Evolutionary conservation across 306 rosid genomes (phyloP), one percentile per base, ranked within the genome.

Genomic region (Gastrolobium bilobum): DNA sequence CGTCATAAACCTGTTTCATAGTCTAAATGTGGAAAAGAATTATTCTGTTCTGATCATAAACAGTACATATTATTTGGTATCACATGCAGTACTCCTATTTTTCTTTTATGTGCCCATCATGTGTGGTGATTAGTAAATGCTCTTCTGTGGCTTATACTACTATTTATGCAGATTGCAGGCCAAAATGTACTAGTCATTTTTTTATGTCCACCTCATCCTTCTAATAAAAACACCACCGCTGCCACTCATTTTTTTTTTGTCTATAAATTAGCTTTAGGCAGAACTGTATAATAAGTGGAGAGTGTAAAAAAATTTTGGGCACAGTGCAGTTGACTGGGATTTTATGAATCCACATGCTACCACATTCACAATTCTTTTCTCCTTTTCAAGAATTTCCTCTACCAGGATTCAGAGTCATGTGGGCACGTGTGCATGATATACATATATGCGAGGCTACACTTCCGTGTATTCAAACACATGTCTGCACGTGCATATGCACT

Each of bases 401-500:
- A 54, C 61, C 75, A 82, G 79, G 57, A 82, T 87, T 85, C 86
- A 73, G 88, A 72, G 8, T 63, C 95, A 86, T 62, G 96, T 90
- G 90, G 37, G 75, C 94, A 94, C 92, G 93, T 91, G 97, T 90
- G 90, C 87, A 61, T 83, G 75, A 31, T 79, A 43, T 79, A 52
- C 61, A 62, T 79, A 54, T 81, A 61, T 80, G 75, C 87, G 37
- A 76, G 56, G 62, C 84, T 86, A 83, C 88, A 73, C 82, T 81
- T 78, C 87, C 88, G 75, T 83, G 33, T 59, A 82, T 79, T 88
- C 86, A 78, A 87, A 89, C 94, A 88, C 93, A 82, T 85, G 91
- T 83, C 35, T 77, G 84, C 97, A 91, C 91, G 90, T 93, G 94
- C 83, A 78, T 89, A 76, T 89, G 87, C 83, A 87, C 82, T 86